Evolutionary conservation across 1,284 basidiomycete genomes (phyloP), one percentile per base, ranked within the genome.

Genomic region (Stygiomarasmius scandens): DNA sequence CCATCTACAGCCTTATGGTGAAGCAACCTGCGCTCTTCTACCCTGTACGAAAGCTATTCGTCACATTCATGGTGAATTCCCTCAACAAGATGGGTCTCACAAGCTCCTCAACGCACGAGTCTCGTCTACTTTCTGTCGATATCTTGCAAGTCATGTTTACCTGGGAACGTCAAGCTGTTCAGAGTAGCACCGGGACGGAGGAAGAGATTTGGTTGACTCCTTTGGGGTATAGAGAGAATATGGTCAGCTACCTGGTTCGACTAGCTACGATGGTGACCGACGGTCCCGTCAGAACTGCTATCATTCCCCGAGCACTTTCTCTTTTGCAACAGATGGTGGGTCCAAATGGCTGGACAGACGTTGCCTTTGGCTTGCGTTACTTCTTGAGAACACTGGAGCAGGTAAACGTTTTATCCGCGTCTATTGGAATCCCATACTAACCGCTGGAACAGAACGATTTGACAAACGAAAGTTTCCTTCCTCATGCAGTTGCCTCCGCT

Each of bases 51-150:
- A 92, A 94, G 14, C 79, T 98, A 32, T 99, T 99, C 71, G 86
- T 99, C n/a, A 93, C 95, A 0, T 93, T 97, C 69, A 95, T 99
- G 75, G 92, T 96, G 59, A 92, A 92, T 68, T 93, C 92, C 34
- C 78, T 99, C 58, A 84, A 85, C 55, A 96, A 95, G 73, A 82
- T 99, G 19, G 95, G 95, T 23, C 83, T 97, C 63, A 85, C 89
- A 1, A 76, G 84, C 4, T 82, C 85, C 12, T 86, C 93, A 3
- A 90, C 85, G n/a, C 71, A 81, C 25, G 97, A 99, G 66, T 89
- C 92, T 22, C 88, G 95, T 36, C 75, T 89, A 32, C 75, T 95
- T 56, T 92, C 89, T 10, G 83, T 96, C 49, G 95, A 96, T 60
- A 84, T 94, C 45, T 78, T 94, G 8, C 92, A 95, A 68, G 85